phyloP scores from a whole-genome alignment of 768 basidiomycete species.

The Leccinum broughii region DNA sequence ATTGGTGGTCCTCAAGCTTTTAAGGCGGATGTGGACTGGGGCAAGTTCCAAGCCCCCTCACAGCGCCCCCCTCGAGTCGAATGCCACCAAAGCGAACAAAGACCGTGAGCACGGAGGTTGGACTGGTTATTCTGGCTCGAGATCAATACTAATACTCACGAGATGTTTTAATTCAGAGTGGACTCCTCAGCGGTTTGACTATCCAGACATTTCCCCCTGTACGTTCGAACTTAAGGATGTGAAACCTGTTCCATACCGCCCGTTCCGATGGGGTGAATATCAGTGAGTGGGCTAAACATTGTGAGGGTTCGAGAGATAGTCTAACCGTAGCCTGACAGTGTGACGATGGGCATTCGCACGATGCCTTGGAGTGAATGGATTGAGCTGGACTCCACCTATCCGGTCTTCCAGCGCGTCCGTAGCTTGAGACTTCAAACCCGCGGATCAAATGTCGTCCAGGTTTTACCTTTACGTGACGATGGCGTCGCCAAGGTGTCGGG shows the following conservation, averaged over 20 bases:
- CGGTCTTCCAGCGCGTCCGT: slow-evolving; percentile 54
- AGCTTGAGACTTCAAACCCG: slow-evolving; percentile 53
- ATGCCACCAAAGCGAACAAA: slow-evolving; percentile 21
- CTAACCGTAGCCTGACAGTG: slow-evolving; percentile 36
- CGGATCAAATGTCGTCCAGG: slow-evolving; percentile 47
- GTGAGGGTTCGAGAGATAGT: not conserved
- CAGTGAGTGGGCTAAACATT: slow-evolving; percentile 44
- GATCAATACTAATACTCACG: slow-evolving; percentile 8
- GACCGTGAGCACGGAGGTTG: slow-evolving; percentile 26
- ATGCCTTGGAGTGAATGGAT: slow-evolving; percentile 78
- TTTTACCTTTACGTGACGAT: slow-evolving; percentile 44
- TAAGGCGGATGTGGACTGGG: slow-evolving; percentile 17
- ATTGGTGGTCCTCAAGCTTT: slow-evolving; percentile 6
- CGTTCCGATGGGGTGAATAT: slow-evolving; percentile 63
- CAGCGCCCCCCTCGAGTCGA: not conserved
- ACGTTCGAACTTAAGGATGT: slow-evolving; percentile 40
- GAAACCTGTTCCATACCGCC: slow-evolving; percentile 61
- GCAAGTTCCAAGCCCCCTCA: not conserved
- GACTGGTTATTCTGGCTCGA: not conserved
- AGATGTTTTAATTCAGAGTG: slow-evolving; percentile 41
- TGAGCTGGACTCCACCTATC: slow-evolving; percentile 63
- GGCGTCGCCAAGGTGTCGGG: slow-evolving; percentile 35
- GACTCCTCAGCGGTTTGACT: slow-evolving; percentile 50
- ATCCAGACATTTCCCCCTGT: slow-evolving; percentile 49
- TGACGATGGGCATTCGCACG: slow-evolving; percentile 66